Evolutionary conservation across 192 early-diverging fungal species (phyloP).

Genomic region (Coemansia sp.): DNA sequence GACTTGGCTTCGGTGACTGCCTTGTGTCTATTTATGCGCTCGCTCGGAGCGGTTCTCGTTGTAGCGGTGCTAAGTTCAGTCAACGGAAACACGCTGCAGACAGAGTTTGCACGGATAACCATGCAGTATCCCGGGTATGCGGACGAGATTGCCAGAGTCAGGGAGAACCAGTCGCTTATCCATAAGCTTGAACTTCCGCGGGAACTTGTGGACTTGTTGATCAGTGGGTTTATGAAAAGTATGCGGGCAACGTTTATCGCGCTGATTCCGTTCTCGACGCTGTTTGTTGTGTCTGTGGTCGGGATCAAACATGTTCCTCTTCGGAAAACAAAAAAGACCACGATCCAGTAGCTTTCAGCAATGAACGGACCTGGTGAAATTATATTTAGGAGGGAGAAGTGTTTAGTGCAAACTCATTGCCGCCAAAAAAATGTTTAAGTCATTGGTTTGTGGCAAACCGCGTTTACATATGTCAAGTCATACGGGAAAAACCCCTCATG

Average conservation of each 20-base stretch:
- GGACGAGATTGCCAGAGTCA: conserved; percentile 1
- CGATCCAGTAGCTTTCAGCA: conserved; percentile 4
- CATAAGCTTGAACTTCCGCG: conserved; percentile 32
- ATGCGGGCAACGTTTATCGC: conserved; percentile 45
- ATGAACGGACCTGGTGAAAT: too few relatives aligned
- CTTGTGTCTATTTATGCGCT: conserved; percentile 23
- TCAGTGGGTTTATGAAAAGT: conserved; percentile 39
- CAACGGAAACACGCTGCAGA: conserved; percentile 4
- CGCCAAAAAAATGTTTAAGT: too few relatives aligned
- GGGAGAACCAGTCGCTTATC: conserved; percentile 30
- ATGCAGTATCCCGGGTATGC: conserved; percentile 12
- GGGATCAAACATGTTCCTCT: conserved; percentile 30
- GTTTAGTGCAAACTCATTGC: too few relatives aligned
- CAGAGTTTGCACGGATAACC: conserved; percentile 3
- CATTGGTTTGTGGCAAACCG: too few relatives aligned
- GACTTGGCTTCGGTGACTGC: conserved; percentile 22
- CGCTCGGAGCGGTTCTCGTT: conserved; percentile 14
- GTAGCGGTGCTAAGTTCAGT: conserved; percentile 28
- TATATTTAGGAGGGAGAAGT: too few relatives aligned
- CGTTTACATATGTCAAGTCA: too few relatives aligned
- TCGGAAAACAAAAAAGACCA: conserved; percentile 19
- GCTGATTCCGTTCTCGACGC: conserved; percentile 36
- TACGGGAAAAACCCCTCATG: too few relatives aligned
- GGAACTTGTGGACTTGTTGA: conserved; percentile 25
- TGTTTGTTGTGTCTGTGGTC: conserved; percentile 16